Evolutionary conservation across 495 filamentous ascomycete species (phyloP), one percentile per base, ranked within the genome.

Genomic region (Talaromyces trachyspermus): DNA sequence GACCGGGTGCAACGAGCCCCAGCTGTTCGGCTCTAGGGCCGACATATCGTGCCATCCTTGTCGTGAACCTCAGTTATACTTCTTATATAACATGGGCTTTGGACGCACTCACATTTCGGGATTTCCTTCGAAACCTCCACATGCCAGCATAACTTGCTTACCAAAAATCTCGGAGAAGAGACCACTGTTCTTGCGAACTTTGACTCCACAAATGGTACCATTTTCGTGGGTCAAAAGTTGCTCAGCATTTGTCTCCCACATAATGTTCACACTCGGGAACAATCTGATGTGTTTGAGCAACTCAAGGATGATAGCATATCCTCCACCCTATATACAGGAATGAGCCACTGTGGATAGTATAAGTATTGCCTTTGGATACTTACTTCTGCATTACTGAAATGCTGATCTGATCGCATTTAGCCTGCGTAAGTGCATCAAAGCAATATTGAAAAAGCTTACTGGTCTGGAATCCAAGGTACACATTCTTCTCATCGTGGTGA

Each of bases 241-340:
- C 33, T 37, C 33, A 12, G 33, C 33, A 37, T 37, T 37, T 37
- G 33, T 37, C 6, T 37, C 33, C 33, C 33, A 37, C 33, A 37
- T 37, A 37, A 37, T 37, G 9, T 37, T 17, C 33, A 37, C 33
- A 15, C 19, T 37, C 10, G 33, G 33, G 33, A 37, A 37, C 9
- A 17, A 37, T 12, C 14, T 12, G 7, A 37, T 37, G 14, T 37
- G 33, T 17, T 37, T 17, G 14, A 37, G 19, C 9, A 37, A 17
- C 19, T 37, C 19, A 17, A 37, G 33, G 5, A 37, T 37, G 7
- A 37, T 37, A 17, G 33, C 2, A 37, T 3, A 37, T 12, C 33
- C 33, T 8, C 33, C 33, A 37, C 33, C 33, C 33, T 37, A 17
- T 37, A 15, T 37, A 17, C 14, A 37, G 14, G 14, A 17, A 37